Conservation (phyloP, 345 rosid genomes). For the Sapria himalayana region DNA sequence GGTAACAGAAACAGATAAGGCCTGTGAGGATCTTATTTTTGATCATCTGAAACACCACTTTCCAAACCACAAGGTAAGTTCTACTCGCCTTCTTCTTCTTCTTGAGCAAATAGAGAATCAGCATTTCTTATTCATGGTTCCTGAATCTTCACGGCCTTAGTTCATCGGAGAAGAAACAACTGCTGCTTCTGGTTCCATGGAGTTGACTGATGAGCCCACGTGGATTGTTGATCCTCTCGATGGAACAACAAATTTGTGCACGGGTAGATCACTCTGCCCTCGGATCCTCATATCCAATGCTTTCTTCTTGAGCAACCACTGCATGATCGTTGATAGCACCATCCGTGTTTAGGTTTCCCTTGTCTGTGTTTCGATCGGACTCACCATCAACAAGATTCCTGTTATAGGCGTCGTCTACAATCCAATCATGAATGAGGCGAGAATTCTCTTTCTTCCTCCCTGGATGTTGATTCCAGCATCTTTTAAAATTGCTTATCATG, state of each 20-base stretch:
- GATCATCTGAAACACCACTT: conserved; percentile 41
- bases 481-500: conserved; percentile 8
- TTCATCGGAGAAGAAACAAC: conserved; percentile 96
- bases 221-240: conserved; percentile 99
- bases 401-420: conserved; percentile 78
- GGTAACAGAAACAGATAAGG: conserved; percentile 93
- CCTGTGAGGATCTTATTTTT: conserved; percentile 85
- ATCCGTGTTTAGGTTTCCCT: conserved; percentile 85
- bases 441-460: conserved; percentile 6
- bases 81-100: background rate
- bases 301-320: background rate
- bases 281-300: background rate
- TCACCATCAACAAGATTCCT: conserved; percentile 63
- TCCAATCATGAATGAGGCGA: conserved; percentile 87
- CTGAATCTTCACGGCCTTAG: conserved; percentile 14
- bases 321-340: conserved; percentile 7
- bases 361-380: conserved; percentile 88
- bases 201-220: conserved; percentile 80
- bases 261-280: conserved; percentile 26
- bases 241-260: conserved; percentile 97
- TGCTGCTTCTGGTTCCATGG: conserved; percentile 54
- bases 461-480: too few species aligned
- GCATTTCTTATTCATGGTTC: background rate
- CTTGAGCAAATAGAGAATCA: background rate
- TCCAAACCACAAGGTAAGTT: conserved; percentile 53